Evolutionary conservation across 257 asterid species (phyloP).

Genomic region (Misopates orontium): DNA sequence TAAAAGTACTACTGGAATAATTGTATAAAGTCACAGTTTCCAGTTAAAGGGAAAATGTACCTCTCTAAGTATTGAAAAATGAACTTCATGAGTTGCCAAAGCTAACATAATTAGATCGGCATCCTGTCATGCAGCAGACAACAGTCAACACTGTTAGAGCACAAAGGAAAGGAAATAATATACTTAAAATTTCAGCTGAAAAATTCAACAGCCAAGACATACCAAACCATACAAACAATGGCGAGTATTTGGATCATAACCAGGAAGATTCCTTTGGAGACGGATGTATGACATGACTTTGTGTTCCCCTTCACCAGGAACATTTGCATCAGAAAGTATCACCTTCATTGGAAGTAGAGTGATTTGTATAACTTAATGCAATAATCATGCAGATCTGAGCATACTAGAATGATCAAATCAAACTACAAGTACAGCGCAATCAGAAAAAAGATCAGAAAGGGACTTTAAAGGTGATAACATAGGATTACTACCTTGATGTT

Average conservation of each 20-base stretch:
- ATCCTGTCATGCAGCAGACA: slow-evolving; percentile 40
- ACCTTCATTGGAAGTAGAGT: slow-evolving; percentile 55
- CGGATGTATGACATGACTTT: slow-evolving; percentile 94
- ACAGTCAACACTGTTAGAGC: not conserved
- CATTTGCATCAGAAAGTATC: slow-evolving; percentile 93
- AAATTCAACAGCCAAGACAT: slow-evolving; percentile 26
- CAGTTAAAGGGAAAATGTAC: slow-evolving; percentile 35
- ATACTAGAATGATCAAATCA: slow-evolving; percentile 14
- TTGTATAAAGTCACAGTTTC: slow-evolving; percentile 8
- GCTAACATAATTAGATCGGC: slow-evolving; percentile 86
- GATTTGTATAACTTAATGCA: slow-evolving; percentile 25
- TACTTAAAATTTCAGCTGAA: slow-evolving; percentile 8
- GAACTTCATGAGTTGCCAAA: slow-evolving; percentile 94
- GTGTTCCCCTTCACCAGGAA: slow-evolving; percentile 99
- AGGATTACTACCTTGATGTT: slow-evolving; percentile 65
- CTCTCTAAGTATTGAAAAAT: slow-evolving; percentile 95
- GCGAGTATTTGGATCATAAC: slow-evolving; percentile 85
- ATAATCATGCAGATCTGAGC: slow-evolving; percentile 19
- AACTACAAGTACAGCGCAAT: not conserved
- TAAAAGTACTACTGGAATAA: slow-evolving; percentile 1
- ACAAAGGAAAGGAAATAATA: slow-evolving; percentile 3
- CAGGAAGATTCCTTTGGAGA: slow-evolving; percentile 86
- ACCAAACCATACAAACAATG: slow-evolving; percentile 98
- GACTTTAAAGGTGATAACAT: slow-evolving; percentile 1
- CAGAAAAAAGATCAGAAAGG: slow-evolving; percentile 14